Base-by-base conservation (phyloP, 768 basidiomycete species). In the Collybia sp. region DNA sequence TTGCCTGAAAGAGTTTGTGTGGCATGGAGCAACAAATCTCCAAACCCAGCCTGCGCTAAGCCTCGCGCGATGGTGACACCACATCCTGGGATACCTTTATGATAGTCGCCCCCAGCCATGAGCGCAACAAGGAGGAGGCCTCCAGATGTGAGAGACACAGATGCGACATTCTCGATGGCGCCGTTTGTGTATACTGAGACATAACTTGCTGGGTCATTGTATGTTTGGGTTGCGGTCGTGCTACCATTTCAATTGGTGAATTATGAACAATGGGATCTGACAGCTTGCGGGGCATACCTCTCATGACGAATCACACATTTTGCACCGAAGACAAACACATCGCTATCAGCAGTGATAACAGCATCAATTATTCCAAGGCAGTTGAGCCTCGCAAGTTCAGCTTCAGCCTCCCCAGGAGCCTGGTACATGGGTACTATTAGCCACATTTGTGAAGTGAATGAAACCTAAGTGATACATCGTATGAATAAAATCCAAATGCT, bases 361-460 rank as follows among this genome's bases (percentile, higher is more conserved):
- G 75, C 77, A 55, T 88, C 85, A 42, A 88, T 79, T 40, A 76
- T 52, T 9, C 79, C 80, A 34, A 69, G 64, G 13, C 64, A 61
- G 47, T 80, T 83, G 50, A 88, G 66, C 38, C 76, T 69, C 1
- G 83, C 86, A 1, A 88, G 69, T 52, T 88, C 85, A 0, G 86
- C 85, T 57, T 88, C 86, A 0, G 84, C 86, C 61, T 88, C 86
- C 13, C 86, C 85, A 6, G 86, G 85, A 13, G 85, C 56, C 56
- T 57, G 42, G 12, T 15, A 37, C 15, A 16, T 4, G 82, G 71
- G 70, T 18, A 56, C 45, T 34, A 12, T 63, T n/a, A n/a, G n/a
- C n/a, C n/a, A n/a, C n/a, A n/a, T n/a, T n/a, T n/a, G n/a, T 8
- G n/a, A 25, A 8, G 25, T 8, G 8, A 25, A 25, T 25, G 25